Evolutionary conservation across 495 filamentous ascomycete genomes (phyloP), one percentile per base, ranked within the genome.

Genomic region (Xylaria longipes): DNA sequence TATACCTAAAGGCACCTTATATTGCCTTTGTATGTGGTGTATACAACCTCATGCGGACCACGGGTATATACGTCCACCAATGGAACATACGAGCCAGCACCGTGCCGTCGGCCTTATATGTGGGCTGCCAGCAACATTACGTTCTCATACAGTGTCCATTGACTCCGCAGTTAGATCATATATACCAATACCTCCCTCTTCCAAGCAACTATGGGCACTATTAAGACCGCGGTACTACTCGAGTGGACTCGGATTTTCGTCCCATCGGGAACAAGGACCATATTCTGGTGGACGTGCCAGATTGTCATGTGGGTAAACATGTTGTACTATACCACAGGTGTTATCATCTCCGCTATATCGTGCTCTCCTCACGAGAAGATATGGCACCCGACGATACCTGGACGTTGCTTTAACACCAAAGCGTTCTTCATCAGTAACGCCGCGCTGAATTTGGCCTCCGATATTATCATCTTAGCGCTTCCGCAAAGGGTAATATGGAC

Each of bases 231-330:
- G 43, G 76, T 80, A 35, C 37, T 39, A 8, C 37, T 39, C 37
- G 37, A 39, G 37, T 80, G 77, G 73, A 25, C 68, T 25, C 69
- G 71, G 57, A 35, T 76, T 29, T 76, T 75, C 71, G 72, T 71
- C 14, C 78, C 78, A 1, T 7, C 17, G 57, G 56, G 12, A 63
- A 63, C 27, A 5, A 60, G 72, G 5, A 64, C 71, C 27, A 17
- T 1, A 31, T 72, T 73, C 46, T 76, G 54, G 43, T 76, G 50
- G 8, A 68, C 76, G 15, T 74, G 77, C 27, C 82, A 78, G 62
- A 67, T 74, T 25, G 69, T 81, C 2, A 80, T 85, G 48, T 75
- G 73, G 7, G 45, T 85, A 2, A 82, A 84, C 50, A 68, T 81
- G 5, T n/a, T 78, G 3, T 83, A 85, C 65, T 69, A 82, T 31